Conservation (phyloP, 768 basidiomycete genomes). For the Termitomyces sp. region DNA sequence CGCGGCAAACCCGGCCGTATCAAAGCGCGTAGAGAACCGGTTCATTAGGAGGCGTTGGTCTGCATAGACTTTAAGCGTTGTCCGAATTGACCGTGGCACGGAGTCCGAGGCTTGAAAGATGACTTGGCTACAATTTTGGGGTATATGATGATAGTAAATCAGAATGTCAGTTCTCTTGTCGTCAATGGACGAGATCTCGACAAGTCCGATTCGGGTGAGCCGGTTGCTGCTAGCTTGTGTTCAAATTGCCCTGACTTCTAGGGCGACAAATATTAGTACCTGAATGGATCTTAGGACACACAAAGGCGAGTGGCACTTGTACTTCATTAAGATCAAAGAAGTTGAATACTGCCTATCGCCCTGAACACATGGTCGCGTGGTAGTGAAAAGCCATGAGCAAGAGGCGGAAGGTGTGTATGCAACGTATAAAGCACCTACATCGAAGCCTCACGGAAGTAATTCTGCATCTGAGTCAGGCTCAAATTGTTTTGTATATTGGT, state of each 20-base stretch:
- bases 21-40: not conserved
- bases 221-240: not conserved
- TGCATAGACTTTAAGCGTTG: conserved; percentile 17
- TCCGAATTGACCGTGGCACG: conserved; percentile 5
- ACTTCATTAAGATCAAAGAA: not conserved
- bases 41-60: conserved; percentile 3
- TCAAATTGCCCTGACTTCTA: not conserved
- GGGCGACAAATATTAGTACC: not conserved
- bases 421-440: not conserved
- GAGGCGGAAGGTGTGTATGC: not conserved
- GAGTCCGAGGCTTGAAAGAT: conserved; percentile 9
- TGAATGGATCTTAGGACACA: conserved; percentile 5
- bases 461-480: not conserved
- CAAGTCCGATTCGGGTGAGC: conserved; percentile 2
- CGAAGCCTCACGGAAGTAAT: conserved; percentile 1
- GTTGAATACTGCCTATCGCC: not conserved
- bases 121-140: conserved; percentile 3
- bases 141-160: not conserved
- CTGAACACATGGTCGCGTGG: not conserved
- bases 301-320: conserved; percentile 6
- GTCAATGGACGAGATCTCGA: conserved; percentile 2
- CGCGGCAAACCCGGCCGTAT: conserved; percentile 8
- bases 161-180: not conserved
- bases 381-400: not conserved
- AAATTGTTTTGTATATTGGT: not conserved